Evolutionary conservation across 75 land plant genomes (phyloP), one percentile per base, ranked within the genome.

Genomic region (Pinus tabuliformis): DNA sequence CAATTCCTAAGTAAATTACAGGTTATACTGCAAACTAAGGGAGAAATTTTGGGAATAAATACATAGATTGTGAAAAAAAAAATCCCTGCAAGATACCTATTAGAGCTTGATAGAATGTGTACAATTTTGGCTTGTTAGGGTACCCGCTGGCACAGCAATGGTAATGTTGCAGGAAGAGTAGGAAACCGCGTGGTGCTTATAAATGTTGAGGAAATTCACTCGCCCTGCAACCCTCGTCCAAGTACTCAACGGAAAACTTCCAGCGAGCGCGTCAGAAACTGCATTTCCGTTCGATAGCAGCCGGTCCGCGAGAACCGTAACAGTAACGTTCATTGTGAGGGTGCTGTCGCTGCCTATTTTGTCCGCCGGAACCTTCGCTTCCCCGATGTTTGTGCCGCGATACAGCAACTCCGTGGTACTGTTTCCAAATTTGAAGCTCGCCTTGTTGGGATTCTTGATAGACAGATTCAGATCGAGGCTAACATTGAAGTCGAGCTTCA

Each of bases 201-300:
- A 82, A 12, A 85, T 12, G 26, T 81, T 73, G 63, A 93, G 71
- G 5, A 93, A 20, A n/a, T 62, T 79, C 22, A 93, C 86, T 15
- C 83, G 91, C 3, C 98, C 97, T 11, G 89, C 62, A 36, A 95
- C 12, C 42, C 75, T 78, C 0, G 88, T 75, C 33, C 33, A 13
- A 18, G 97, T 70, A n/a, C 62, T 68, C 24, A 95, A 21, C n/a
- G 86, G 83, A 0, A n/a, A 83, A 11, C 49, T 3, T 0, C 93
- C 96, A 13, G 87, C 62, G 0, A 52, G 12, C 3, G 77, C 74
- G 16, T 89, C 94, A 7, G 5, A 4, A 5, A 37, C 5, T 4
- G 39, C 39, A 4, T 37, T 4, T 4, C 5, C 4, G 4, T 37
- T 37, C 4, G 39, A 37, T 37, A 37, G 39, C 3, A 37, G 5